Base-by-base conservation (phyloP, 169 alveolate species). In the Cryptosporidium baileyi region DNA sequence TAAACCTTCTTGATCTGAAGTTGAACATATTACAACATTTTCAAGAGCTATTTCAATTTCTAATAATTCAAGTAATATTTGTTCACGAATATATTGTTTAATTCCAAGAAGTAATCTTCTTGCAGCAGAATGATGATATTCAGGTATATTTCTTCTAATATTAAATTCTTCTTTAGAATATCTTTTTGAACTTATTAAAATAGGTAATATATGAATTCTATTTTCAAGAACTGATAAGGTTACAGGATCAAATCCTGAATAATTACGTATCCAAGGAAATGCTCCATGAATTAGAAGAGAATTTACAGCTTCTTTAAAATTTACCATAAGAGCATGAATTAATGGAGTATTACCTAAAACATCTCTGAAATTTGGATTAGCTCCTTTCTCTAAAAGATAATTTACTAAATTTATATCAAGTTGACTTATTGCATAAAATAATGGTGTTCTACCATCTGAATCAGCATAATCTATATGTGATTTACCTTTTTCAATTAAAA, bases 381-480 rank as follows among this genome's bases (percentile, higher is more conserved):
- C 65, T n/a, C 85, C 85, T 47, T 74, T 74, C 6, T 54, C 59
- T 6, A 74, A 30, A 40, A 74, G 19, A 28, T 74, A 74, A 6
- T 54, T 74, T 5, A 74, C 74, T 43, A 74, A 26, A 1, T 61
- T 43, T 17, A 54, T 74, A 34, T 74, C 67, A 7, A 74, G 51
- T 41, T 74, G 85, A 47, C 74, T 74, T 3, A 74, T 74, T 41
- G 85, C 85, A 38, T 74, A 74, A 38, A 74, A 74, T 3, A 74
- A 28, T 15, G 85, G 85, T 15, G 85, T 74, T 38, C 85, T 74
- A 3, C 85, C 85, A 43, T 74, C 85, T 13, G 85, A 57, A 24
- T 74, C 85, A 0, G 85, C 44, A 13, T 44, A 52, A 43, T 74
- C 85, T 22, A 74, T 6, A 3, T 17, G 30, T 19, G 74, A 54